A percentile compares a stretch with the other conserved stretches of the same genome.
Conservation (phyloP, 129 eudicot genomes). For the Scalesia atractyloides region DNA sequence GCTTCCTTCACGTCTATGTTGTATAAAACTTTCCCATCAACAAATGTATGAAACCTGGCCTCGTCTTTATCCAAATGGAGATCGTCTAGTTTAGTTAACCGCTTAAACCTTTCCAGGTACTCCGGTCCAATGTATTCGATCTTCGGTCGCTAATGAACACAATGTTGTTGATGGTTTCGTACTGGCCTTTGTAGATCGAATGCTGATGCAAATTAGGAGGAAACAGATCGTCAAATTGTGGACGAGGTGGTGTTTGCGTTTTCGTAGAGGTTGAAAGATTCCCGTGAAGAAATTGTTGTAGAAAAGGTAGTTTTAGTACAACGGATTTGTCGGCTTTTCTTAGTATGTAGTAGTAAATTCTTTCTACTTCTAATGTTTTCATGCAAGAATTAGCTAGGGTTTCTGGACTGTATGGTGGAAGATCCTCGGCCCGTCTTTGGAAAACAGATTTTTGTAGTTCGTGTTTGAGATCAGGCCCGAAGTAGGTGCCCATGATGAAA, state of each 20-base stretch:
- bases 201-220: conserved; percentile 70
- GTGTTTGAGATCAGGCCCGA: conserved; percentile 67
- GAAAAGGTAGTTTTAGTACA: conserved; percentile 43
- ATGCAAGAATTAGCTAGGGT: conserved; percentile 59
- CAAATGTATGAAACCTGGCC: conserved; percentile 31
- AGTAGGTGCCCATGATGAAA: conserved; percentile 83
- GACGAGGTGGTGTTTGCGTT: conserved; percentile 31
- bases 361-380: conserved; percentile 53
- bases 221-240: conserved; percentile 68
- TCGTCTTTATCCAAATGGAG: conserved; percentile 47
- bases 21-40: conserved; percentile 34
- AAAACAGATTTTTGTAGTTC: conserved; percentile 53
- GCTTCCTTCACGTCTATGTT: conserved; percentile 32
- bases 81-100: conserved; percentile 55
- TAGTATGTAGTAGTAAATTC: conserved; percentile 60
- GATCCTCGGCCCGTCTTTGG: conserved; percentile 64
- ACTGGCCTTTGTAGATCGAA: conserved; percentile 35
- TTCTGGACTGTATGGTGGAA: conserved; percentile 49
- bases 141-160: conserved; percentile 53
- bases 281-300: conserved; percentile 61
- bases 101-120: conserved; percentile 67
- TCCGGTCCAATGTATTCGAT: conserved; percentile 41
- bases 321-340: conserved; percentile 63
- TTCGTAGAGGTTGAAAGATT: conserved; percentile 42
- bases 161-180: conserved; percentile 48